These are phyloP conservation scores for Eucalyptus pauciflora DNA, from an alignment of 345 rosid genomes.

Conservation along the genomic window DNA sequence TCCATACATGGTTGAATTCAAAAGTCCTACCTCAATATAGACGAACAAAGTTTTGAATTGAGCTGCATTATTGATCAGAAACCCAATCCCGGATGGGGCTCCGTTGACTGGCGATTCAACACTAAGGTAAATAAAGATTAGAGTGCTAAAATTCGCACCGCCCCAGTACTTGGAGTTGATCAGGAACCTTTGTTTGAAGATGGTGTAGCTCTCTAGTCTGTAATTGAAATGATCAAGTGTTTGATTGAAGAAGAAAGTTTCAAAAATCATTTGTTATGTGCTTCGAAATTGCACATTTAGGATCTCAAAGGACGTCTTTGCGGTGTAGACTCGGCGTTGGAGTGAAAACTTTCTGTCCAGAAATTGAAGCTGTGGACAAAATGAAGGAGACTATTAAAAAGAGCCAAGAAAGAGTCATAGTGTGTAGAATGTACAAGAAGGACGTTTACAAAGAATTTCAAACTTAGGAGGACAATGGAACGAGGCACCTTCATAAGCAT, in stretches of 20 bases:
- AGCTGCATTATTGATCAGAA: slow-evolving; percentile 20
- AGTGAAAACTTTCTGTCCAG: background rate
- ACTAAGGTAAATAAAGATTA: slow-evolving; percentile 34
- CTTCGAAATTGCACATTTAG: background rate
- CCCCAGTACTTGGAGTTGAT: slow-evolving; percentile 37
- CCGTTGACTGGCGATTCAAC: slow-evolving; percentile 13
- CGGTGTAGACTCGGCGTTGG: background rate
- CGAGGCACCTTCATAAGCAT: no score
- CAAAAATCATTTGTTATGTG: background rate
- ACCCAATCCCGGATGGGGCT: slow-evolving; percentile 1
- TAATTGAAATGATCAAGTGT: slow-evolving; percentile 22
- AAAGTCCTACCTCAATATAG: slow-evolving; percentile 24
- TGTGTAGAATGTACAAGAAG: no score
- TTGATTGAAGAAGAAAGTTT: slow-evolving; percentile 17
- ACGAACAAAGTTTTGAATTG: slow-evolving; percentile 21
- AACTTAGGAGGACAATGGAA: no score
- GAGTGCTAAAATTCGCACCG: slow-evolving; percentile 26
- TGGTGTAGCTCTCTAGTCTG: slow-evolving; percentile 30
- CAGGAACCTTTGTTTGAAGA: slow-evolving; percentile 32
- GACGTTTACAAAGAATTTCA: no score
- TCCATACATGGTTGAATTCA: background rate
- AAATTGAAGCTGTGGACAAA: no score
- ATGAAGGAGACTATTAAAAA: no score
- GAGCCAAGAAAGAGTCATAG: no score
- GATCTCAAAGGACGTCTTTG: background rate